Evolutionary conservation across 208 protist genomes (phyloP).

Genomic region (Endotrypanum monterogeii): DNA sequence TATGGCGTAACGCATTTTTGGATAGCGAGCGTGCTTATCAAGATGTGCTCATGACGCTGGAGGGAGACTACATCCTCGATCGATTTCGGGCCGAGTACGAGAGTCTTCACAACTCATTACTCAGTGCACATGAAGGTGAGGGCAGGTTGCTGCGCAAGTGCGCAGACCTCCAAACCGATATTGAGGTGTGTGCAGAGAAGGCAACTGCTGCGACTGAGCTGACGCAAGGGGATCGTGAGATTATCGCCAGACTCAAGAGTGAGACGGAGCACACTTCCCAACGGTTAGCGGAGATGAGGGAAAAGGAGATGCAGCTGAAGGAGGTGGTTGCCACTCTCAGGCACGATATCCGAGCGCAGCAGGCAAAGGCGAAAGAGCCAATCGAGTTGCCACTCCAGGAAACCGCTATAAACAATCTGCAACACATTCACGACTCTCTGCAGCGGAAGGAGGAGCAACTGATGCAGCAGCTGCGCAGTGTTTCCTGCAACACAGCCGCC

Average conservation of each 20-base stretch:
- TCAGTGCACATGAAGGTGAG: slow-evolving; percentile 97
- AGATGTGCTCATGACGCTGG: slow-evolving; percentile 93
- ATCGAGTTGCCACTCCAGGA: slow-evolving; percentile 93
- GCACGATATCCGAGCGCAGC: slow-evolving; percentile 93
- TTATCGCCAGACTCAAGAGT: slow-evolving; percentile 91
- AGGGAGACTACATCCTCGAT: slow-evolving; percentile 95
- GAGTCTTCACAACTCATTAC: slow-evolving; percentile 95
- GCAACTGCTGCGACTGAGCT: slow-evolving; percentile 94
- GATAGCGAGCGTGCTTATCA: slow-evolving; percentile 95
- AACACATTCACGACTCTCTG: slow-evolving; percentile 90
- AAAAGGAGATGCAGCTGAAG: slow-evolving; percentile 94
- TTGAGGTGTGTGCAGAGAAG: slow-evolving; percentile 95
- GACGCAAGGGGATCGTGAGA: slow-evolving; percentile 95
- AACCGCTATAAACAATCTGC: slow-evolving; percentile 92
- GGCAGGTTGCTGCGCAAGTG: slow-evolving; percentile 96
- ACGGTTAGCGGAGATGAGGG: slow-evolving; percentile 88
- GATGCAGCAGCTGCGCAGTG: slow-evolving; percentile 54
- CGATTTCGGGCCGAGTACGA: slow-evolving; percentile 97
- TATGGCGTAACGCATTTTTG: slow-evolving; percentile 77
- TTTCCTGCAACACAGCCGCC: slow-evolving; percentile 52
- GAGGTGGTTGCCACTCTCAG: slow-evolving; percentile 95
- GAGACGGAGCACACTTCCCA: slow-evolving; percentile 96
- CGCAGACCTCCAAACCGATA: slow-evolving; percentile 94
- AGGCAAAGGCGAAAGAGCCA: slow-evolving; percentile 84
- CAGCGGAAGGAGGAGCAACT: slow-evolving; percentile 90